Conservation (phyloP, 805 yeast genomes). For the Candida corydali region DNA sequence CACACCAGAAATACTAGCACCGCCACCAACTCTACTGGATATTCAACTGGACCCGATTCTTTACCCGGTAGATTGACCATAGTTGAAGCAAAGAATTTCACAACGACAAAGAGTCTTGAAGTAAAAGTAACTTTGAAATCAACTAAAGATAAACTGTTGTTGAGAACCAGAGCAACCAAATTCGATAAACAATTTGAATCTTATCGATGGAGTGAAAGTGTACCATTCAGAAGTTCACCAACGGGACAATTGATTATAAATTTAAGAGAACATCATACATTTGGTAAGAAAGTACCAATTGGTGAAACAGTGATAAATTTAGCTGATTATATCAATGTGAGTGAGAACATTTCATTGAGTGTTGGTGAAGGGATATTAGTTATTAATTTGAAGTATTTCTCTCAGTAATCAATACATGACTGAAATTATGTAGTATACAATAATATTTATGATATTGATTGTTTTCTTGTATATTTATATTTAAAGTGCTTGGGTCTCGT, state of each 20-base stretch:
- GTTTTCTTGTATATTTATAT: too few relatives aligned
- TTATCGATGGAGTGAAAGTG: constrained; percentile 58
- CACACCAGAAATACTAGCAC: constrained; percentile 20
- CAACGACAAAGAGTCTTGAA: constrained; percentile 33
- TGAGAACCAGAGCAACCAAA: constrained; percentile 60
- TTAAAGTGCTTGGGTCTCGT: too few relatives aligned
- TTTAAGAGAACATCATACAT: constrained; percentile 62
- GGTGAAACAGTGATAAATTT: constrained; percentile 56
- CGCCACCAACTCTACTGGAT: constrained; percentile 30
- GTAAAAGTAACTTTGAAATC: constrained; percentile 52
- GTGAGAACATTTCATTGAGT: constrained; percentile 34
- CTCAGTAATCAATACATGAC: constrained; percentile 2
- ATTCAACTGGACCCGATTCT: constrained; percentile 30
- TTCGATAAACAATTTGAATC: constrained; percentile 37
- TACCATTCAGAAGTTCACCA: constrained; percentile 62
- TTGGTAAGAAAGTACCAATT: constrained; percentile 66
- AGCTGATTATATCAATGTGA: constrained; percentile 44
- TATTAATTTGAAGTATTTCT: constrained; percentile 33
- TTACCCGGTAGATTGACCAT: constrained; percentile 55
- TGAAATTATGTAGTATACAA: too few relatives aligned
- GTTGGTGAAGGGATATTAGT: constrained; percentile 39
- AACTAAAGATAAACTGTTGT: constrained; percentile 51
- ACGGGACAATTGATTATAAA: constrained; percentile 58
- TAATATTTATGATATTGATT: too few relatives aligned
- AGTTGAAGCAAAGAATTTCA: constrained; percentile 43